Percentiles rank a stretch among this genome's conserved stretches.
Evolutionary conservation across 2,329 filamentous ascomycete genomes (phyloP).

Genomic region (Trichoderma afroharzianum): DNA sequence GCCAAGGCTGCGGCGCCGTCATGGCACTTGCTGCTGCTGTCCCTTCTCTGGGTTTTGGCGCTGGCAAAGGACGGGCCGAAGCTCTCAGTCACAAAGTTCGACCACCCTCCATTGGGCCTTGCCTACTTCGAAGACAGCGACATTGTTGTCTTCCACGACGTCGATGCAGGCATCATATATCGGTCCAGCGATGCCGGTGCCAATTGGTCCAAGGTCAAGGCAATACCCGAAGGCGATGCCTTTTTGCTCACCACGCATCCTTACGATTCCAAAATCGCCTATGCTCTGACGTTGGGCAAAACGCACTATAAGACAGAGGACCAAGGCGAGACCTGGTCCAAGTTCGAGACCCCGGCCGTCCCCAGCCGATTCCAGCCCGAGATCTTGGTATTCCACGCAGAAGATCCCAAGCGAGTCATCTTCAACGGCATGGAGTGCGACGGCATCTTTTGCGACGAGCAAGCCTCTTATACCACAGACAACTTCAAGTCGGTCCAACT

Average conservation of each 20-base stretch:
- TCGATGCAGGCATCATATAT: constrained; percentile 61
- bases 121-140: constrained; percentile 92
- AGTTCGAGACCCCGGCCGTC: constrained; percentile 62
- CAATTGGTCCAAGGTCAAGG: constrained; percentile 66
- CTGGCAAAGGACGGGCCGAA: constrained; percentile 62
- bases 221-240: constrained; percentile 60
- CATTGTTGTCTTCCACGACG: constrained; percentile 71
- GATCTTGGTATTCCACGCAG: constrained; percentile 74
- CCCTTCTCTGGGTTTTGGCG: constrained; percentile 38
- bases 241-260: constrained; percentile 70
- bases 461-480: constrained; percentile 73
- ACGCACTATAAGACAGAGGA: constrained; percentile 82
- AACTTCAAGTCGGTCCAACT: constrained; percentile 70
- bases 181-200: constrained; percentile 78
- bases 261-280: constrained; percentile 74
- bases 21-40: constrained; percentile 51
- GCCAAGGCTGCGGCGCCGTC: constrained; percentile 45
- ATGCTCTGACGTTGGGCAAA: constrained; percentile 66
- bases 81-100: constrained; percentile 62
- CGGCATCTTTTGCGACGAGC: constrained; percentile 60
- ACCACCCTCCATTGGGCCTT: constrained; percentile 63
- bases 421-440: constrained; percentile 73
- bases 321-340: constrained; percentile 74
- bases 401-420: constrained; percentile 78
- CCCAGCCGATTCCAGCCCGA: constrained; percentile 51